These are phyloP conservation scores for Trichophyton verrucosum DNA, from an alignment of 2,329 filamentous ascomycete genomes.

Conservation along the genomic window DNA sequence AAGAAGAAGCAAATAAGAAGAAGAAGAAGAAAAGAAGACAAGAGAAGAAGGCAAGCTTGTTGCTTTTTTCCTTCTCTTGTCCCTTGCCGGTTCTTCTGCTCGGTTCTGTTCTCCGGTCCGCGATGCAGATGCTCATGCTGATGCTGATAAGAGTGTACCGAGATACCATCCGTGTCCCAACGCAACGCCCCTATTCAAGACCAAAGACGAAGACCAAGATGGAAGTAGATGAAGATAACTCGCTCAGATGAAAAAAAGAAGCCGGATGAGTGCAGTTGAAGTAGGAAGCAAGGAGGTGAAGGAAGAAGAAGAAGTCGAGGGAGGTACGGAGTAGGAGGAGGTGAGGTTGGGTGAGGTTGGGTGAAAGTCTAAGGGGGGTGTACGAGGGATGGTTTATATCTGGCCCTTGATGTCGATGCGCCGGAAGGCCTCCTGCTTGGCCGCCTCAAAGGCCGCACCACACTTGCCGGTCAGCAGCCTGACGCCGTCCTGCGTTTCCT, in stretches of 20 bases:
- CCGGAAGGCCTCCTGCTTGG: slow-evolving; percentile 62
- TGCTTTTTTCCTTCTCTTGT: too few species aligned
- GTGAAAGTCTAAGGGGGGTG: not conserved
- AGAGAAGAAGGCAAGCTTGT: too few species aligned
- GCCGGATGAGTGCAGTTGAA: not conserved
- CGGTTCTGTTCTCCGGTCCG: too few species aligned
- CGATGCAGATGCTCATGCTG: too few species aligned
- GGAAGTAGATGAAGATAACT: too few species aligned
- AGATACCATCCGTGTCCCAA: too few species aligned
- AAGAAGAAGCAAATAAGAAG: not conserved
- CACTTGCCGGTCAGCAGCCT: slow-evolving; percentile 64
- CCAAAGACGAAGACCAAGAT: too few species aligned
- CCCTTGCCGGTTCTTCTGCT: too few species aligned
- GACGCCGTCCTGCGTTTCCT: slow-evolving; percentile 63
- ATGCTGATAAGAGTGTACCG: too few species aligned
- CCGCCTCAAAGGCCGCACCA: slow-evolving; percentile 57
- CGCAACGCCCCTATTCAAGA: too few species aligned
- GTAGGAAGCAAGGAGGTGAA: not conserved
- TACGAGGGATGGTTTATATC: slow-evolving; percentile 39
- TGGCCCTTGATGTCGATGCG: slow-evolving; percentile 96
- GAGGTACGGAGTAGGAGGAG: slow-evolving; percentile 7
- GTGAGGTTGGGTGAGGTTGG: not conserved
- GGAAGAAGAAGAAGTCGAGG: not conserved
- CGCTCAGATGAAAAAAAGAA: not conserved
- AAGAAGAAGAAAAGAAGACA: not conserved